These are phyloP conservation scores for Trichoderma koningiopsis DNA, from an alignment of 2,329 filamentous ascomycete species.

Conservation along the genomic window DNA sequence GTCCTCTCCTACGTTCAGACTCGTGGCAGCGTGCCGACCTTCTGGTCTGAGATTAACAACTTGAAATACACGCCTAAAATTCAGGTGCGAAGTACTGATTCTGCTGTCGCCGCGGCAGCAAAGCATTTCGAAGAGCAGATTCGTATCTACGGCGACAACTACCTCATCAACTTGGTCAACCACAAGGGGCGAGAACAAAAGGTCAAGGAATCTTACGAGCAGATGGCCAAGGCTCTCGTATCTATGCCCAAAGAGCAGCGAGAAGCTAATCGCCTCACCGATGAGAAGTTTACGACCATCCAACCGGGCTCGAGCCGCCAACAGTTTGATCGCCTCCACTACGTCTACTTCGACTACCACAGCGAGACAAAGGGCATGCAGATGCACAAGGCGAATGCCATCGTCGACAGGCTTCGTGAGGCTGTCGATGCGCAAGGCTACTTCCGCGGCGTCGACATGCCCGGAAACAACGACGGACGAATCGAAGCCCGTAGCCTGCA, in stretches of 20 bases:
- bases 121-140: constrained; percentile 96
- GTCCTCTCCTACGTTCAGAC: constrained; percentile 96
- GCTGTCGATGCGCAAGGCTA: constrained; percentile 81
- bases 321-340: constrained; percentile 83
- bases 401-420: constrained; percentile 79
- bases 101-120: constrained; percentile 74
- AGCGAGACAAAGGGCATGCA: constrained; percentile 93
- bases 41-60: constrained; percentile 95
- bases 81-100: constrained; percentile 82
- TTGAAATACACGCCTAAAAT: constrained; percentile 89
- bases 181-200: constrained; percentile 87
- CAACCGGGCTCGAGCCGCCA: constrained; percentile 62
- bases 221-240: constrained; percentile 77
- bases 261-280: constrained; percentile 65
- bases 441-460: constrained; percentile 88
- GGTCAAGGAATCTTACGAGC: constrained; percentile 92
- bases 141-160: constrained; percentile 90
- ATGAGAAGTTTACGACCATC: constrained; percentile 81
- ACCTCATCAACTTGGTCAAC: constrained; percentile 95
- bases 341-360: constrained; percentile 98
- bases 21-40: constrained; percentile 91
- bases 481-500: constrained; percentile 82
- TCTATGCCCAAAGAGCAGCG: constrained; percentile 67
- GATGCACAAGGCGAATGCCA: constrained; percentile 86
- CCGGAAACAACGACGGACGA: constrained; percentile 67